These are phyloP conservation scores for Lasiodiplodia citricola DNA, from an alignment of 2,329 filamentous ascomycete genomes.

Conservation along the genomic window DNA sequence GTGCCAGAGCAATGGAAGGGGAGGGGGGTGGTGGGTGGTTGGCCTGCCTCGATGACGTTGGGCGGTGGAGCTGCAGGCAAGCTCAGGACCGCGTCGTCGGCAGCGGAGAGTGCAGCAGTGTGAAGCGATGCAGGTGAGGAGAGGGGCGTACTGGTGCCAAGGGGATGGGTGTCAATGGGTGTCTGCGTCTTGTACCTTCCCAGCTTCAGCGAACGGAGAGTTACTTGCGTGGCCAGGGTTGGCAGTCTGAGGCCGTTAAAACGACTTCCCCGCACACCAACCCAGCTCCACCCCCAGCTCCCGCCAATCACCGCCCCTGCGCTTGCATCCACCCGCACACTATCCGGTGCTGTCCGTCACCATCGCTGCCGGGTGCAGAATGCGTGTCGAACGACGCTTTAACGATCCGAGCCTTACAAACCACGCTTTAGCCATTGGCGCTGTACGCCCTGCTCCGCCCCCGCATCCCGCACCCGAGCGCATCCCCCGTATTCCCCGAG, in stretches of 20 bases:
- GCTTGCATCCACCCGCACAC: neutral
- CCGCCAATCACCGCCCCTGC: constrained; percentile 13
- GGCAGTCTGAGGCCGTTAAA: constrained; percentile 5
- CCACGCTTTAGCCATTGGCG: constrained; percentile 6
- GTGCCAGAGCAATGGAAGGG: constrained; percentile 15
- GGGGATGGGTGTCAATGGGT: constrained; percentile 20
- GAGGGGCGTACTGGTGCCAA: constrained; percentile 19
- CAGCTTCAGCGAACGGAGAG: constrained; percentile 12
- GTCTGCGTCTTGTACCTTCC: constrained; percentile 25
- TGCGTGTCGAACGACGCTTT: neutral
- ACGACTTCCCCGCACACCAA: constrained; percentile 21
- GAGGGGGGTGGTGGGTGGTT: neutral
- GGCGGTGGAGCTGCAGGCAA: constrained; percentile 25
- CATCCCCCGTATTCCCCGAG: constrained; percentile 16
- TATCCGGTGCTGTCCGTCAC: constrained; percentile 19
- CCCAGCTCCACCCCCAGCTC: constrained; percentile 8
- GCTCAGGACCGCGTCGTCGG: constrained; percentile 24
- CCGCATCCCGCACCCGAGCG: constrained; percentile 18
- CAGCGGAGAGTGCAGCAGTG: constrained; percentile 3
- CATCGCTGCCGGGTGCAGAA: neutral
- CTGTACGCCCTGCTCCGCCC: constrained; percentile 6
- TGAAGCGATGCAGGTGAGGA: constrained; percentile 19
- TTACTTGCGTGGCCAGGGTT: constrained; percentile 16
- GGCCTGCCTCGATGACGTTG: constrained; percentile 22
- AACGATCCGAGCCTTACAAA: neutral